These are phyloP conservation scores for Sporothrix pallida DNA, from an alignment of 2,329 filamentous ascomycete genomes.

Conservation along the genomic window DNA sequence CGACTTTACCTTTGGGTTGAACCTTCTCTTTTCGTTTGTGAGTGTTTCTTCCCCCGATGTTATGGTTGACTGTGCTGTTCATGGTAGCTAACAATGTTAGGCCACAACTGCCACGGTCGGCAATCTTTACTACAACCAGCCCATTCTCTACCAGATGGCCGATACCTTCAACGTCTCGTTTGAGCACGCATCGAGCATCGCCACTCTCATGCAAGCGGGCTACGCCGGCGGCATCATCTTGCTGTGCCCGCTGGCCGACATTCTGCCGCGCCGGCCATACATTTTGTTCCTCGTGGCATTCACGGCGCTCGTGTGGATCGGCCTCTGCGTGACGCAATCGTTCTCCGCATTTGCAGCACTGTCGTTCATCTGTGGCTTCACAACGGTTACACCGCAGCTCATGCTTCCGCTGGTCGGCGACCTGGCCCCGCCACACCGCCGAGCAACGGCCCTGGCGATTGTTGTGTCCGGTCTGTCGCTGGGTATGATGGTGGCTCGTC, in stretches of 20 bases:
- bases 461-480: slow-evolving; percentile 77
- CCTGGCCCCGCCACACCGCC: slow-evolving; percentile 70
- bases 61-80: not conserved
- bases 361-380: slow-evolving; percentile 75
- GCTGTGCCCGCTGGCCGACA: slow-evolving; percentile 76
- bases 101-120: slow-evolving; percentile 72
- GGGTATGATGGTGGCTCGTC: slow-evolving; percentile 75
- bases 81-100: slow-evolving; percentile 43
- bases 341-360: slow-evolving; percentile 70
- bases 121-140: slow-evolving; percentile 79
- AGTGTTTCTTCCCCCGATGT: not conserved
- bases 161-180: slow-evolving; percentile 72
- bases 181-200: slow-evolving; percentile 69
- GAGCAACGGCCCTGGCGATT: slow-evolving; percentile 73
- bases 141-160: slow-evolving; percentile 77
- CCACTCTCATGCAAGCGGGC: slow-evolving; percentile 78
- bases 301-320: slow-evolving; percentile 74
- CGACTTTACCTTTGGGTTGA: slow-evolving; percentile 69
- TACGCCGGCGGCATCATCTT: slow-evolving; percentile 77
- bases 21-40: slow-evolving; percentile 72
- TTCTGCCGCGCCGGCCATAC: slow-evolving; percentile 69
- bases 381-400: slow-evolving; percentile 78
- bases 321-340: slow-evolving; percentile 69
- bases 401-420: slow-evolving; percentile 84
- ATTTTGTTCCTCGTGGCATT: slow-evolving; percentile 70